A percentile compares a stretch with the other conserved stretches of the same genome.
These are phyloP conservation scores for Caryopteris hybrid DNA, from an alignment of 305 asterid species.

Conservation along the genomic window DNA sequence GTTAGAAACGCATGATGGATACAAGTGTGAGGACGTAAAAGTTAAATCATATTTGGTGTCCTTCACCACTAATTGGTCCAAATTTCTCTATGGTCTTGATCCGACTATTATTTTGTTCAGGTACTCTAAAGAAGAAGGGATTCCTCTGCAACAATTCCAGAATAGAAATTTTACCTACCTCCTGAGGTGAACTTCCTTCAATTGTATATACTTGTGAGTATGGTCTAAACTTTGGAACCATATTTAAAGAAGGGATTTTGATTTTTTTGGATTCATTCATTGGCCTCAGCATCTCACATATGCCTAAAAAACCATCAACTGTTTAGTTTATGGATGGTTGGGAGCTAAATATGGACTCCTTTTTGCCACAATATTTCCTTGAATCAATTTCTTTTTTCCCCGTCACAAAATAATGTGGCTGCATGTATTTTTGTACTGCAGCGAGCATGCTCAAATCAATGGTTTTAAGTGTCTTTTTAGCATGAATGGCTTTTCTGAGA, in stretches of 20 bases:
- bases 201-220: neutral
- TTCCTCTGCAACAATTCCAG: slow-evolving; percentile 52
- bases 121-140: slow-evolving; percentile 95
- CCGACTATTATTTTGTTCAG: slow-evolving; percentile 32
- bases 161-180: slow-evolving; percentile 69
- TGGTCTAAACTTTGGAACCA: neutral
- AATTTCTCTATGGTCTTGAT: slow-evolving; percentile 12
- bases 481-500: slow-evolving; percentile 59
- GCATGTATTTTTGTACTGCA: slow-evolving; percentile 27
- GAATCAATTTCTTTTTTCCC: neutral
- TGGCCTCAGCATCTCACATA: too few species aligned
- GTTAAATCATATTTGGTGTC: neutral
- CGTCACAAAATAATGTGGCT: slow-evolving; percentile 1
- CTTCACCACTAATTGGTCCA: neutral
- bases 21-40: neutral
- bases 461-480: slow-evolving; percentile 75
- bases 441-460: slow-evolving; percentile 59
- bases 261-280: neutral
- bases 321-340: too few species aligned
- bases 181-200: slow-evolving; percentile 52
- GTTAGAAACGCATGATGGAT: too few species aligned
- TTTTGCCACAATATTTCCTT: neutral
- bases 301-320: too few species aligned
- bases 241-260: neutral
- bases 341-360: neutral